Conservation (phyloP, 1,139 yeast species). For the Lodderomyces pseudojiufengensis region DNA sequence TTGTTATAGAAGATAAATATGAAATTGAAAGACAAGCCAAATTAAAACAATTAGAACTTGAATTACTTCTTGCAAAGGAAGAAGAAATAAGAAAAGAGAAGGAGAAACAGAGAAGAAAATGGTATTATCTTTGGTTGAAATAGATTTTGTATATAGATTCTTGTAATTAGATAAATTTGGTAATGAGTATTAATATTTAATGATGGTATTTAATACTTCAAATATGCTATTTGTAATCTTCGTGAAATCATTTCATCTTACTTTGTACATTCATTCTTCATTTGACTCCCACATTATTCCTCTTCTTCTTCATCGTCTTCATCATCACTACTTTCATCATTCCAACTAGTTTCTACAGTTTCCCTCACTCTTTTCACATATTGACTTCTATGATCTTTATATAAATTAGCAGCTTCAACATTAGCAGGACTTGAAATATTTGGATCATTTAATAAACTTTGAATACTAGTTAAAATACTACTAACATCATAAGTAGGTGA, state of each 20-base stretch:
- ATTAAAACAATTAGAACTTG: conserved; percentile 14
- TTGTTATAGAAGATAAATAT: conserved; percentile 35
- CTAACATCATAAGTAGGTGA: conserved; percentile 98
- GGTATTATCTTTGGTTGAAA: conserved; percentile 30
- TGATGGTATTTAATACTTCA: not conserved
- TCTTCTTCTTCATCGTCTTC: conserved; percentile 61
- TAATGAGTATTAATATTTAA: not conserved
- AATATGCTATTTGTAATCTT: not conserved
- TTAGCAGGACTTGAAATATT: conserved; percentile 96
- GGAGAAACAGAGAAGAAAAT: conserved; percentile 12
- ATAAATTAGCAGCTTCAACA: conserved; percentile 94
- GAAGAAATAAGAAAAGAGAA: conserved; percentile 13
- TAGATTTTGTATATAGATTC: not conserved
- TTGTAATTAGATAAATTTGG: conserved; percentile 4
- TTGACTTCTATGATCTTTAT: conserved; percentile 91
- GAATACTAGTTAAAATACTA: conserved; percentile 87
- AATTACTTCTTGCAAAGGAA: conserved; percentile 9
- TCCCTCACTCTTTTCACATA: conserved; percentile 88
- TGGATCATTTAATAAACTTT: conserved; percentile 88
- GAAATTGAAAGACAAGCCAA: conserved; percentile 27
- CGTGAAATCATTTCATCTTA: no score
- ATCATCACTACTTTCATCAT: conserved; percentile 55
- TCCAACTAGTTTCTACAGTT: conserved; percentile 90
- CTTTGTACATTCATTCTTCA: no score
- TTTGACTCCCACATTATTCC: no score